Conservation (phyloP, 1,284 basidiomycete species). For the Coriolopsis trogii region DNA sequence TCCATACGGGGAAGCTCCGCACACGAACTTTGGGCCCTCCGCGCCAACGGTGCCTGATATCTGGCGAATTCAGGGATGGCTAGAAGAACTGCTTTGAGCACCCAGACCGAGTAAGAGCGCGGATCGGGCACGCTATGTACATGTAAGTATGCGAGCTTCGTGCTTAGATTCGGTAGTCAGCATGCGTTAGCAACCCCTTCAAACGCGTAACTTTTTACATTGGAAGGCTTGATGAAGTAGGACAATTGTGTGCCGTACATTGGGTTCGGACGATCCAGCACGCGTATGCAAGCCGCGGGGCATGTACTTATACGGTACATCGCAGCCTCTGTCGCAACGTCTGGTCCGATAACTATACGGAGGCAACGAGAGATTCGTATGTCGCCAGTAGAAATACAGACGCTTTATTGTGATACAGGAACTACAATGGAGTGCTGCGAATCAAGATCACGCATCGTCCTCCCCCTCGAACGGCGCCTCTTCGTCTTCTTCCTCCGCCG, state of each 20-base stretch:
- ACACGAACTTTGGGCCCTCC: no score
- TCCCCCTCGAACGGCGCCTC: slow-evolving; percentile 56
- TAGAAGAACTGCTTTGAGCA: not conserved
- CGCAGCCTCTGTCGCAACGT: no score
- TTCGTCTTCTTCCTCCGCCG: slow-evolving; percentile 58
- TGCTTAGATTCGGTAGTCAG: not conserved
- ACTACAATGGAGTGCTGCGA: not conserved
- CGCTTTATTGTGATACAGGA: slow-evolving; percentile 8
- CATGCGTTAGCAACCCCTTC: not conserved
- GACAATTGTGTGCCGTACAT: no score
- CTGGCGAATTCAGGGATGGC: not conserved
- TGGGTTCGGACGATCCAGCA: no score
- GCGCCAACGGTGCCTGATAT: not conserved
- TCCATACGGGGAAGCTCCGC: no score
- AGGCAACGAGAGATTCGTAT: not conserved
- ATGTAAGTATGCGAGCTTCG: no score
- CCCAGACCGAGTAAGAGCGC: no score
- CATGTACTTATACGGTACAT: no score
- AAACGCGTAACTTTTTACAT: not conserved
- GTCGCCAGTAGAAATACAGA: slow-evolving; percentile 22
- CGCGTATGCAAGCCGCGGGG: no score
- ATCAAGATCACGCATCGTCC: slow-evolving; percentile 37
- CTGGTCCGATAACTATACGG: not conserved
- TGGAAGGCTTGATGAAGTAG: no score
- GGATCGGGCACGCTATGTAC: no score